Conservation (phyloP, 306 rosid species). For the Castanea crenata region DNA sequence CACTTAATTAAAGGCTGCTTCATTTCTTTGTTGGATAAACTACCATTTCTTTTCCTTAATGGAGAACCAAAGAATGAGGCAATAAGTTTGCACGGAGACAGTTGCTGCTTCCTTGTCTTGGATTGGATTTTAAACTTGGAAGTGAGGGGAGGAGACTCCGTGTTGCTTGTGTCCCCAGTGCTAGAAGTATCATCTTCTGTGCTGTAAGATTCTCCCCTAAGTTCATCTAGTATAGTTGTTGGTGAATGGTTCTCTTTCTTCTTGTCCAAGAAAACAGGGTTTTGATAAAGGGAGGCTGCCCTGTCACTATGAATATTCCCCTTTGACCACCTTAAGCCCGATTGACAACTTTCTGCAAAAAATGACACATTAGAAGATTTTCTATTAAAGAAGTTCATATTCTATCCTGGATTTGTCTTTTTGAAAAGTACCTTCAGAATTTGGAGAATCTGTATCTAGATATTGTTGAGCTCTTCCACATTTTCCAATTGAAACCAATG, state of each 20-base stretch:
- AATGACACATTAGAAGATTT: constrained; percentile 6
- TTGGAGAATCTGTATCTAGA: constrained; percentile 28
- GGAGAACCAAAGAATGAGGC: constrained; percentile 69
- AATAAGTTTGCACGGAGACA: constrained; percentile 56
- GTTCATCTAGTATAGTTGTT: constrained; percentile 45
- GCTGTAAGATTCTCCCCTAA: constrained; percentile 63
- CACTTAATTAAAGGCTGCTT: constrained; percentile 64
- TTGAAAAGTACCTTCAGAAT: constrained; percentile 51
- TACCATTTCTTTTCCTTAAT: constrained; percentile 46
- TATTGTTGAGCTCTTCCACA: constrained; percentile 24
- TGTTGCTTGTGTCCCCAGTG: constrained; percentile 51
- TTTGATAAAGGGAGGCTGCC: constrained; percentile 34
- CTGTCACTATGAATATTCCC: constrained; percentile 23
- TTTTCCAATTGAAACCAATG: constrained; percentile 56
- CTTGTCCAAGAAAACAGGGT: constrained; percentile 27
- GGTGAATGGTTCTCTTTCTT: constrained; percentile 44
- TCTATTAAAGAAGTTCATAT: background rate
- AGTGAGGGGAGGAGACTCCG: constrained; percentile 41
- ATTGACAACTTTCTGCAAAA: constrained; percentile 28
- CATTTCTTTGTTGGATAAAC: constrained; percentile 34
- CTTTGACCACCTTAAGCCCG: constrained; percentile 31
- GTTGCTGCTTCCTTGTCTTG: constrained; percentile 36
- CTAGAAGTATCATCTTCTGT: constrained; percentile 74
- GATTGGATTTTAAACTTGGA: constrained; percentile 29
- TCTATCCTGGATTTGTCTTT: background rate